Conservation (phyloP, 768 basidiomycete genomes). For the Myochromella boudieri region DNA sequence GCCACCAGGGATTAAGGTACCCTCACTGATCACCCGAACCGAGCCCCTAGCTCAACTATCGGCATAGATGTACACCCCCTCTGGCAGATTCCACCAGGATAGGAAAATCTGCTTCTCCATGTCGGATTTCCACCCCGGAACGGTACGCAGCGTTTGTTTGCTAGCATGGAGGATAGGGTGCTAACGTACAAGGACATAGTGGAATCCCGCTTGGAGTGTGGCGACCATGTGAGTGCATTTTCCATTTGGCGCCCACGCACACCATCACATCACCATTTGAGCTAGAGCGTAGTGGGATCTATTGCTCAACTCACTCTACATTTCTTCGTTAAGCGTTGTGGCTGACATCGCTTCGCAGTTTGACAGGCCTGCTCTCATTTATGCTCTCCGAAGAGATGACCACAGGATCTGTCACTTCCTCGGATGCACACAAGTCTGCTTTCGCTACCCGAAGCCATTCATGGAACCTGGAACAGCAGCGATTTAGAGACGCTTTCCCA, state of each 20-base stretch:
- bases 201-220: slow-evolving; percentile 96
- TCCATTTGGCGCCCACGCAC: too few relatives aligned
- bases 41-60: slow-evolving; percentile 10
- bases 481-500: slow-evolving; percentile 87
- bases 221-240: slow-evolving; percentile 76
- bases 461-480: slow-evolving; percentile 79
- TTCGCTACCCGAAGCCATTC: slow-evolving; percentile 80
- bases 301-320: slow-evolving; percentile 10
- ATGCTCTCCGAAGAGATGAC: slow-evolving; percentile 98
- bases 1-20: slow-evolving; percentile 93
- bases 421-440: slow-evolving; percentile 72
- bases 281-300: too few relatives aligned
- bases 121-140: slow-evolving; percentile 92
- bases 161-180: not conserved
- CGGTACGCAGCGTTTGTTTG: slow-evolving; percentile 53
- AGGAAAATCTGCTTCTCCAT: slow-evolving; percentile 98
- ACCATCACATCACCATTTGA: too few relatives aligned
- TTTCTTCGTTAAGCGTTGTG: not conserved
- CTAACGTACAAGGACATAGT: slow-evolving; percentile 40
- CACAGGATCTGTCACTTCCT: slow-evolving; percentile 85
- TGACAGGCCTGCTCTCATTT: slow-evolving; percentile 91
- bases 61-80: slow-evolving; percentile 83
- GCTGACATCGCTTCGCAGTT: slow-evolving; percentile 42
- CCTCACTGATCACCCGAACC: slow-evolving; percentile 14
- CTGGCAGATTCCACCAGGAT: slow-evolving; percentile 87